phyloP scores from a whole-genome alignment of 2,329 filamentous ascomycete species.

The Alternaria novae-zelandiae region DNA sequence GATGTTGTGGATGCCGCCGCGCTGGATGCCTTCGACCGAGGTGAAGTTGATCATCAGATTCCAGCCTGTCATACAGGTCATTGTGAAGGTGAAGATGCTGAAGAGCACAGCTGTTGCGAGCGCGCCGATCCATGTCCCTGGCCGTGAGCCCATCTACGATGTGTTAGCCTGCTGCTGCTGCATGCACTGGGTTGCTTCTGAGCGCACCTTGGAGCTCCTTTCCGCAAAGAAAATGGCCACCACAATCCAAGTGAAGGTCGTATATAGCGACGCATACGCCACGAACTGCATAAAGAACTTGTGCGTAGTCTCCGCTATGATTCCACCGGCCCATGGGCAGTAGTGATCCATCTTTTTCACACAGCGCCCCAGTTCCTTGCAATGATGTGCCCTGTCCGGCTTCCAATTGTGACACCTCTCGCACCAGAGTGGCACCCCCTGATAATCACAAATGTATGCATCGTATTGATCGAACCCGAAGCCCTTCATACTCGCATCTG shows the following conservation, averaged over 20 bases:
- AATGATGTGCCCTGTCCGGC: constrained; percentile 86
- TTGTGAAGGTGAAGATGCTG: constrained; percentile 77
- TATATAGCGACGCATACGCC: constrained; percentile 73
- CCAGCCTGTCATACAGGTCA: constrained; percentile 75
- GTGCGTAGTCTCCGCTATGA: constrained; percentile 83
- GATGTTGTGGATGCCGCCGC: constrained; percentile 69
- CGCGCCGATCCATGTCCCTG: constrained; percentile 63
- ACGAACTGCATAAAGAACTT: constrained; percentile 94
- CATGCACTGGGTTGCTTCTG: no score
- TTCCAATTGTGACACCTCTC: constrained; percentile 85
- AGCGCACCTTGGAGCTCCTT: constrained; percentile 55
- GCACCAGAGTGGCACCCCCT: constrained; percentile 85
- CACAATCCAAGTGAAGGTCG: constrained; percentile 67
- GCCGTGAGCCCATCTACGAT: constrained; percentile 26
- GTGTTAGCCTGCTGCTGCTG: neutral
- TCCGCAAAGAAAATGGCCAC: constrained; percentile 69
- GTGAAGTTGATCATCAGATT: constrained; percentile 77
- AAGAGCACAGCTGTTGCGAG: constrained; percentile 75
- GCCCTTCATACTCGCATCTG: constrained; percentile 32
- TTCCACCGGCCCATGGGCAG: constrained; percentile 94
- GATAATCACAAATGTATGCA: constrained; percentile 80
- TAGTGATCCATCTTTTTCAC: constrained; percentile 93
- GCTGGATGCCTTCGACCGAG: constrained; percentile 77
- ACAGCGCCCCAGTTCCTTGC: constrained; percentile 79
- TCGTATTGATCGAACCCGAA: constrained; percentile 87